Conservation (phyloP, 257 asterid genomes). For the Jacaranda copaia region DNA sequence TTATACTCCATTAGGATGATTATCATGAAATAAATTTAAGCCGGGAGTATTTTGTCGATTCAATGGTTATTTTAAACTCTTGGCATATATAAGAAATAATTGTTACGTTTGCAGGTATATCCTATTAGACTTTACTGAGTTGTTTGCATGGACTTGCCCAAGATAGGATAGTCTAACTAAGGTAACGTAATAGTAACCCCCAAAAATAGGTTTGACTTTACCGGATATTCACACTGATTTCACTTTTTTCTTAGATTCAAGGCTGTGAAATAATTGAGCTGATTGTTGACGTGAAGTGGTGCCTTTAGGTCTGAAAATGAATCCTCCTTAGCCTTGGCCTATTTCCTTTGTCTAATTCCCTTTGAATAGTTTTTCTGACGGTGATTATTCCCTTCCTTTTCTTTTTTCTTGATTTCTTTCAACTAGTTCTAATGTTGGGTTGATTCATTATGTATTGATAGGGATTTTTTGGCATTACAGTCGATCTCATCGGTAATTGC, state of each 20-base stretch:
- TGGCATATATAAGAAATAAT: constrained; percentile 1
- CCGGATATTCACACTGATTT: constrained; percentile 35
- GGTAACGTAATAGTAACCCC: constrained; percentile 50
- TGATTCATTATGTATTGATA: constrained; percentile 38
- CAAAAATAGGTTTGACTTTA: constrained; percentile 7
- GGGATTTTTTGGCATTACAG: constrained; percentile 93
- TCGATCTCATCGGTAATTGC: constrained; percentile 80
- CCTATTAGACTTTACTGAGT: constrained; percentile 83
- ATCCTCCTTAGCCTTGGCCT: constrained; percentile 14
- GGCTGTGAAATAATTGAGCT: constrained; percentile 91
- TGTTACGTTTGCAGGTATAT: constrained; percentile 71
- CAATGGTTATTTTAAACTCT: constrained; percentile 24
- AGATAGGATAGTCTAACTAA: constrained; percentile 80
- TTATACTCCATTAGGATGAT: not conserved
- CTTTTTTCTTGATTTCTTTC: constrained; percentile 19
- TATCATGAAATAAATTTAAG: not conserved
- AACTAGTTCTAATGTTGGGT: constrained; percentile 26
- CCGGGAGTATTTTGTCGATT: not conserved
- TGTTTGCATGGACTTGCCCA: constrained; percentile 97
- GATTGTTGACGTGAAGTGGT: constrained; percentile 81
- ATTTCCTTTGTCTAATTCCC: constrained; percentile 6
- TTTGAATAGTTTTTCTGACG: not conserved
- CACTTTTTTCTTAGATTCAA: constrained; percentile 50
- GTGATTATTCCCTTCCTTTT: not conserved
- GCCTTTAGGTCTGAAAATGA: constrained; percentile 77